Evolutionary conservation across 2,329 filamentous ascomycete genomes (phyloP), one percentile per base, ranked within the genome.

Genomic region (Pochonia chlamydosporia): DNA sequence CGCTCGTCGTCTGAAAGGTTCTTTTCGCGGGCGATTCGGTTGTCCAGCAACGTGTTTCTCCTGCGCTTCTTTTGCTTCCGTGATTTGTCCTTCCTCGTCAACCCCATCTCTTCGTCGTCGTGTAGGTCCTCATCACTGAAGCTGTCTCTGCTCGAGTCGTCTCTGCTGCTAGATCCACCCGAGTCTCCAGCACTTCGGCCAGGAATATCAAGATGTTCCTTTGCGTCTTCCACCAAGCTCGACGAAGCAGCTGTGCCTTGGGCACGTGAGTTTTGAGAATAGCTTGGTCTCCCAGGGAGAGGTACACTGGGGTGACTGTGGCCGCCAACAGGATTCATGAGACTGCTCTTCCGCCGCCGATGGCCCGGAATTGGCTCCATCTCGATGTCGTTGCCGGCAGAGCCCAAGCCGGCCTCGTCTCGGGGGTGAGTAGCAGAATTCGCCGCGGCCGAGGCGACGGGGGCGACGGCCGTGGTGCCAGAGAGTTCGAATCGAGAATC

Each of bases 61-160:
- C 77, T 75, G 67, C 81, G 81, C 67, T 81, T 80, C 58, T 76
- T 76, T 60, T 81, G 79, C 57, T 84, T 82, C 61, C 84, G 81
- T 54, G 79, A 76, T 63, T 81, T 80, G 58, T 92, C 87, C 59
- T 82, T 79, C 51, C 78, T 76, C 31, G 89, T 95, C 56, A 96
- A 72, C 1, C 90, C 91, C 2, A 87, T 88, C 74, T 96, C 91
- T 69, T 95, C 91, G 61, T 96, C 91, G 57, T 92, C 87, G 51
- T 87, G 81, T 24, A 87, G 64, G 40, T 86, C 87, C 53, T 89
- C 84, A 55, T 89, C 85, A 24, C 82, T 83, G 46, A 81, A 76
- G 57, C 79, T 72, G 55, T 82, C 79, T 45, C 75, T 72, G 53
- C 70, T 64, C 4, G 60, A 58, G 11, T 64, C 62, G 40, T 64